phyloP scores from a whole-genome alignment of 257 asterid species.

The Fraxinus cuspidata region DNA sequence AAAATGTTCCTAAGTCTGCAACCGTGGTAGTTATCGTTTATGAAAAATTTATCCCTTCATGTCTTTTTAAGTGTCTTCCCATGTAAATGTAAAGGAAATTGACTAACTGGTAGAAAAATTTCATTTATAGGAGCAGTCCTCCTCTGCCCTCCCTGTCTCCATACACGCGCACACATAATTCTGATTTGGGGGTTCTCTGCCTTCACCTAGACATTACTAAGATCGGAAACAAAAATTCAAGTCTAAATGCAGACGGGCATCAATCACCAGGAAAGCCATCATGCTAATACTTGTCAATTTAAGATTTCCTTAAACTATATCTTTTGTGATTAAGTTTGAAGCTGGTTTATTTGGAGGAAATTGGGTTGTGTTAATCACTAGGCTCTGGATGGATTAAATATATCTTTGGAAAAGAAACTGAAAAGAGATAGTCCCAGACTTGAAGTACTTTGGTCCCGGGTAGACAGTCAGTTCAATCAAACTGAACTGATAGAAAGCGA shows the following conservation, averaged over 20 bases:
- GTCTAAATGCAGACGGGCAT: slow-evolving; percentile 5
- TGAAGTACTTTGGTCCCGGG: slow-evolving; percentile 2
- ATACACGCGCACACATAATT: neutral
- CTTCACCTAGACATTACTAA: neutral
- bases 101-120: neutral
- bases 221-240: neutral
- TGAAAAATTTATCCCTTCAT: neutral
- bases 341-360: too few species aligned
- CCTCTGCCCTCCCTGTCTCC: neutral
- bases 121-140: neutral
- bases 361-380: too few species aligned
- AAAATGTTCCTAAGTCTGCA: neutral
- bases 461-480: slow-evolving; percentile 6
- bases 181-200: neutral
- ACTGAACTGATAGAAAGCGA: neutral
- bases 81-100: neutral
- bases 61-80: neutral
- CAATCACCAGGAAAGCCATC: slow-evolving; percentile 1
- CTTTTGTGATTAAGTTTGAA: too few species aligned
- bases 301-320: neutral
- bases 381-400: too few species aligned
- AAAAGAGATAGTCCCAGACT: slow-evolving; percentile 9
- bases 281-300: neutral
- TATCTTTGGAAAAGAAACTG: neutral
- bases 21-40: neutral